These are phyloP conservation scores for Mycena indigotica DNA, from an alignment of 768 basidiomycete genomes.

Conservation along the genomic window DNA sequence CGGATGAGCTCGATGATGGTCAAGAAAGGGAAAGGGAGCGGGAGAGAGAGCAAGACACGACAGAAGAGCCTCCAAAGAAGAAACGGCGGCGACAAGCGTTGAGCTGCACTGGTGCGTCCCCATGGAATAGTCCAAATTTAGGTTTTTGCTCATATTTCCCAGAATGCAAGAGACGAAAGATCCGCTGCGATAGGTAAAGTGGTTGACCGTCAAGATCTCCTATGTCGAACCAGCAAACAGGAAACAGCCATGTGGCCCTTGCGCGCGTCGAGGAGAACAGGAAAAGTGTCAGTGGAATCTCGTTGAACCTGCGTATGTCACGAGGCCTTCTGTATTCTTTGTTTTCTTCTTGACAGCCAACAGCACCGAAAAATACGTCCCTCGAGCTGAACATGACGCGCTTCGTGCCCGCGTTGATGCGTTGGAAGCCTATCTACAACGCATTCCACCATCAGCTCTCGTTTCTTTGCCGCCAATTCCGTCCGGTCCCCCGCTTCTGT, in stretches of 20 bases:
- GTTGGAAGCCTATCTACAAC: constrained; percentile 2
- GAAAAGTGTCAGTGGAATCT: constrained; percentile 58
- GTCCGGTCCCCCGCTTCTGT: not conserved
- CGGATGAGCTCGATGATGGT: constrained; percentile 44
- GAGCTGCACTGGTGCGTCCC: constrained; percentile 53
- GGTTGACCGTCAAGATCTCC: not conserved
- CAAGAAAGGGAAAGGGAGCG: constrained; percentile 28
- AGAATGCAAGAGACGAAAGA: constrained; percentile 63
- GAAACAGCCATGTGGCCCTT: constrained; percentile 58
- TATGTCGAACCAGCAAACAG: constrained; percentile 27
- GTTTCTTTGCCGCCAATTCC: not conserved
- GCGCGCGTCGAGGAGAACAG: constrained; percentile 54
- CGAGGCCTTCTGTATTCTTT: constrained; percentile 40
- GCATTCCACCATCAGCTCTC: not conserved
- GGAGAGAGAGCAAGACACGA: not conserved
- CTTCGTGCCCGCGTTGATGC: constrained; percentile 5
- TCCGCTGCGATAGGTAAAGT: constrained; percentile 58
- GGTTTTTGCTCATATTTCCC: not conserved
- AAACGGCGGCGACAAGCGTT: constrained; percentile 57
- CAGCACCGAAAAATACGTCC: constrained; percentile 56
- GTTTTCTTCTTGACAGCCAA: constrained; percentile 4
- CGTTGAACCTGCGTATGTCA: constrained; percentile 35
- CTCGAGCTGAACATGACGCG: constrained; percentile 50
- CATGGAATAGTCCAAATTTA: not conserved
- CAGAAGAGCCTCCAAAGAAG: constrained; percentile 52